These are phyloP conservation scores for Angomonas deanei DNA, from an alignment of 208 protist species.

Conservation along the genomic window DNA sequence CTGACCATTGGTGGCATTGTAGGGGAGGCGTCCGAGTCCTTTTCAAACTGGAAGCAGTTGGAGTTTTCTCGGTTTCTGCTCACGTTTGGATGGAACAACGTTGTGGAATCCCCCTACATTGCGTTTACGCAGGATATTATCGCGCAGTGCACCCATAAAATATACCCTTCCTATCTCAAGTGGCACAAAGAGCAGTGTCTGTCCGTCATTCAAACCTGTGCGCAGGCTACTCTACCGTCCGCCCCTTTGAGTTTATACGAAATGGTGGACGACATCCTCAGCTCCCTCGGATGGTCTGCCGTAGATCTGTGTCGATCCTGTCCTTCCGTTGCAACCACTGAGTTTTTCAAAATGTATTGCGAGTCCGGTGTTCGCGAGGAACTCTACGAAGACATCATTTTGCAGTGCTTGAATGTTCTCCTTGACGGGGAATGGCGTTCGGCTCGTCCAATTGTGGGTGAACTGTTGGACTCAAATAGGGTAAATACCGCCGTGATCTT, in stretches of 20 bases:
- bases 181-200: not conserved
- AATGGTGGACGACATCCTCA: not conserved
- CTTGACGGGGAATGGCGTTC: no score
- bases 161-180: not conserved
- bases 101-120: not conserved
- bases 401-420: not conserved
- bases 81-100: not conserved
- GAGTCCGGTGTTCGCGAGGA: not conserved
- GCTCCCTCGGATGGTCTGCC: not conserved
- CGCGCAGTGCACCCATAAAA: not conserved
- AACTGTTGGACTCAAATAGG: no score
- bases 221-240: no score
- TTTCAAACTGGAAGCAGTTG: not conserved
- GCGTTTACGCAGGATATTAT: not conserved
- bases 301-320: not conserved
- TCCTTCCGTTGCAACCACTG: not conserved
- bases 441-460: no score
- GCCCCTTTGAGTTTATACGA: not conserved
- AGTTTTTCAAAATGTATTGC: not conserved
- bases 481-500: no score
- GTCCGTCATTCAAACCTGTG: not conserved
- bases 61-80: not conserved
- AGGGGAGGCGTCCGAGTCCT: not conserved
- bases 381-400: not conserved
- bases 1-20: not conserved